Percentiles rank a stretch among this genome's conserved stretches.
These are phyloP conservation scores for Pezicula rhizophila DNA, from an alignment of 2,329 filamentous ascomycete species.

Conservation along the genomic window DNA sequence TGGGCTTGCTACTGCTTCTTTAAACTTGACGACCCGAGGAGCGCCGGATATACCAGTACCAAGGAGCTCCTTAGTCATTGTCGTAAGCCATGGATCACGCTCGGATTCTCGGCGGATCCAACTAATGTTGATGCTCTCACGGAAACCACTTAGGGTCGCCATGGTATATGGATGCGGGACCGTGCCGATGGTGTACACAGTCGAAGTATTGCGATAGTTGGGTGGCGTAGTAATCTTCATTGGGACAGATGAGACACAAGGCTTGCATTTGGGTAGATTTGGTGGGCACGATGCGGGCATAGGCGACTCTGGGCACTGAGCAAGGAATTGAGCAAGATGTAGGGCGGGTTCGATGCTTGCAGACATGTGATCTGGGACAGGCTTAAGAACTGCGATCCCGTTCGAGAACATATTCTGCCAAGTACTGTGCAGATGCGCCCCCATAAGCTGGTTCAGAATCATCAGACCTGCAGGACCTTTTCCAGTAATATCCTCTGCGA, in stretches of 20 bases:
- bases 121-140: constrained; percentile 52
- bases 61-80: constrained; percentile 64
- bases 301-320: constrained; percentile 67
- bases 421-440: constrained; percentile 74
- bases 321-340: constrained; percentile 68
- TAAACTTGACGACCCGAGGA: constrained; percentile 66
- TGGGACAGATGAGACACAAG: constrained; percentile 60
- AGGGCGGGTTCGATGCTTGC: constrained; percentile 64
- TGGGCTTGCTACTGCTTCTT: constrained; percentile 71
- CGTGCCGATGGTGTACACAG: constrained; percentile 74
- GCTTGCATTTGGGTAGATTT: constrained; percentile 66
- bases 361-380: constrained; percentile 68
- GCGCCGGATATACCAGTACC: constrained; percentile 56
- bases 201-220: constrained; percentile 65
- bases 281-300: constrained; percentile 77
- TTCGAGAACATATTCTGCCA: constrained; percentile 76
- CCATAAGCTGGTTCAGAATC: constrained; percentile 69
- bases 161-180: constrained; percentile 91
- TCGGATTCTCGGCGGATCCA: constrained; percentile 62
- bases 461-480: constrained; percentile 55
- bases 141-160: constrained; percentile 58
- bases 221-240: constrained; percentile 62
- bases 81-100: constrained; percentile 74
- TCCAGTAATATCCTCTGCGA: constrained; percentile 56
- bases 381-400: constrained; percentile 78